Percentiles rank a stretch among this genome's conserved stretches.
Conservation (phyloP, 176 grass and related monocot species). For the Metroxylon sagu region DNA sequence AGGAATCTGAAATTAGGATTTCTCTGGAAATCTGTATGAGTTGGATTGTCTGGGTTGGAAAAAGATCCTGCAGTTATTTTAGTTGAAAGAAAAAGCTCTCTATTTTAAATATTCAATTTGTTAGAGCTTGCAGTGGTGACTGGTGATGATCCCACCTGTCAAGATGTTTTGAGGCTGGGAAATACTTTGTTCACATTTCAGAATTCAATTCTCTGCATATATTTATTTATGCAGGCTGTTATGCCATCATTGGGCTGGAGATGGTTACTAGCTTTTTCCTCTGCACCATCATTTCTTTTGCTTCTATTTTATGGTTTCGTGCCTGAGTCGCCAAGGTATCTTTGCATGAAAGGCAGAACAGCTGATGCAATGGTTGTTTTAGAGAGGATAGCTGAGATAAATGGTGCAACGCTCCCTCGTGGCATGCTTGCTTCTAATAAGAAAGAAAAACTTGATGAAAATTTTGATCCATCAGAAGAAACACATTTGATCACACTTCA, state of each 20-base stretch:
- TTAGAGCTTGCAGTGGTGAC: too few species aligned
- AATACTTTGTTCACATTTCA: too few species aligned
- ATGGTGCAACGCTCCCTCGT: slow-evolving; percentile 45
- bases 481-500: slow-evolving; percentile 33
- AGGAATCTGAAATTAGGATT: too few species aligned
- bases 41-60: too few species aligned
- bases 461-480: slow-evolving; percentile 43
- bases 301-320: slow-evolving; percentile 73
- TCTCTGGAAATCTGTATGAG: too few species aligned
- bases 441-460: slow-evolving; percentile 65
- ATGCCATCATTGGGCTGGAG: slow-evolving; percentile 95
- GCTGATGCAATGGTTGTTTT: slow-evolving; percentile 48
- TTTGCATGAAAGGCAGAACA: slow-evolving; percentile 72
- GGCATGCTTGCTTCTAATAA: slow-evolving; percentile 62
- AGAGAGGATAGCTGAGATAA: slow-evolving; percentile 67
- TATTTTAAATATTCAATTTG: too few species aligned
- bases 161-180: too few species aligned
- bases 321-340: slow-evolving; percentile 85
- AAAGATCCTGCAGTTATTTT: too few species aligned
- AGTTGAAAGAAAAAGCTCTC: too few species aligned
- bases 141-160: too few species aligned
- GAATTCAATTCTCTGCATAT: neutral
- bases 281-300: slow-evolving; percentile 70
- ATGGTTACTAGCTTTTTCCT: slow-evolving; percentile 71
- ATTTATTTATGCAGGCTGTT: slow-evolving; percentile 44